Base-by-base conservation (phyloP, 2,329 filamentous ascomycete genomes). In the Curvularia sp. region DNA sequence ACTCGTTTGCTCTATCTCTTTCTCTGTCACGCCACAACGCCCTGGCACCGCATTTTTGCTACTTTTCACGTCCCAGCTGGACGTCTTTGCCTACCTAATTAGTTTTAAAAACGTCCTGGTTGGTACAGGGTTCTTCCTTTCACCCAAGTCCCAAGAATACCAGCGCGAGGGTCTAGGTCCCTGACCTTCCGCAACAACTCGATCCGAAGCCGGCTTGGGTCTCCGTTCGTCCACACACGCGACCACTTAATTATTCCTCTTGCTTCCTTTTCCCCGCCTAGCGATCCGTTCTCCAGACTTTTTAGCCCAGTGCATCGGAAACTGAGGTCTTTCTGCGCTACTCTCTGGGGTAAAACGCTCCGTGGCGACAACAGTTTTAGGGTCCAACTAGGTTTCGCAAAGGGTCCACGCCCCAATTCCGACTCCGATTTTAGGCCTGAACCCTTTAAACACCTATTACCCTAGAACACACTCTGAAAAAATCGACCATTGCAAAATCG, bases 161-260 rank as follows among this genome's bases (percentile, higher is more conserved):
- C 42, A 47, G 22, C 53, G 48, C 35, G 56, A 10, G 28, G 43
- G 44, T 33, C 33, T 58, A 55, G 53, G 52, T 49, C 53, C 59
- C 56, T 48, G 50, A 43, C 47, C 38, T 49, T 50, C 58, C 53
- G 51, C 58, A 54, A 58, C 57, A 28, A 28, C 41, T 51, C 57
- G 53, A 56, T 12, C 60, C 51, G 53, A 56, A 56, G 38, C 41
- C 58, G 60, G 33, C 62, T 57, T 10, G 51, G 53, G 43, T 53
- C 59, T 63, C 56, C 56, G 53, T 63, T 62, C 58, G 62, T 58
- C 62, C 64, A 63, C 46, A 49, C 30, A 31, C 49, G 46, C 62
- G 49, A 57, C 41, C 28, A 42, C 49, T 31, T 44, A 53, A 53
- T 22, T 26, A 12, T 18, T 39, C 13, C 24, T 41, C 42, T 35